A percentile compares a stretch with the other conserved stretches of the same genome.
Evolutionary conservation across 1,284 basidiomycete species (phyloP).

Genomic region (Hemileia vastatrix): DNA sequence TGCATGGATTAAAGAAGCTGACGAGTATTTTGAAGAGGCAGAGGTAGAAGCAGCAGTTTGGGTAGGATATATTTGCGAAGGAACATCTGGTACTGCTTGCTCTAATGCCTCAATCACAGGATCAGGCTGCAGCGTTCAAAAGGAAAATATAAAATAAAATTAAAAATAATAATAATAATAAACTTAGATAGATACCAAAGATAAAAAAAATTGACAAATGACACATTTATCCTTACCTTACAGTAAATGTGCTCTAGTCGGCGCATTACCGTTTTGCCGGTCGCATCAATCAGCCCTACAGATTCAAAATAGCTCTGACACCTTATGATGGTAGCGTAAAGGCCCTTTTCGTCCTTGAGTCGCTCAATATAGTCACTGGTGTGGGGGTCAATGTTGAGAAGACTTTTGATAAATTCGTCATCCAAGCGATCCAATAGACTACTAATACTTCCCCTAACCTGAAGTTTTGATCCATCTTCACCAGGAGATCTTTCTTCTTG

Average conservation of each 20-base stretch:
- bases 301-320: conserved; percentile 85
- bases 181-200: conserved; percentile 1
- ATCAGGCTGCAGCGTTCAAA: conserved; percentile 58
- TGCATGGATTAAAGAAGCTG: conserved; percentile 65
- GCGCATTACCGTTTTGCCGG: conserved; percentile 81
- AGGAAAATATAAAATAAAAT: neutral
- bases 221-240: too few species aligned
- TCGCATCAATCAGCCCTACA: conserved; percentile 63
- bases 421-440: conserved; percentile 92
- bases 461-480: conserved; percentile 48
- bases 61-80: conserved; percentile 50
- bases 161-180: conserved; percentile 1
- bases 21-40: conserved; percentile 42
- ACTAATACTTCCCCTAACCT: conserved; percentile 81
- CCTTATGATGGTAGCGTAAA: conserved; percentile 86
- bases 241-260: conserved; percentile 96
- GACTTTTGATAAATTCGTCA: conserved; percentile 94
- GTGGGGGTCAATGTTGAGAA: conserved; percentile 98
- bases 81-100: conserved; percentile 52
- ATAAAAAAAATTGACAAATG: neutral
- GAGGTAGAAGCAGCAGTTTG: conserved; percentile 52
- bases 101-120: conserved; percentile 87
- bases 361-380: conserved; percentile 96
- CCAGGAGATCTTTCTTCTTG: conserved; percentile 70
- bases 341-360: conserved; percentile 83